These are phyloP conservation scores for Hordeum vulgare DNA, from an alignment of 176 grass and related monocot genomes.

Conservation along the genomic window DNA sequence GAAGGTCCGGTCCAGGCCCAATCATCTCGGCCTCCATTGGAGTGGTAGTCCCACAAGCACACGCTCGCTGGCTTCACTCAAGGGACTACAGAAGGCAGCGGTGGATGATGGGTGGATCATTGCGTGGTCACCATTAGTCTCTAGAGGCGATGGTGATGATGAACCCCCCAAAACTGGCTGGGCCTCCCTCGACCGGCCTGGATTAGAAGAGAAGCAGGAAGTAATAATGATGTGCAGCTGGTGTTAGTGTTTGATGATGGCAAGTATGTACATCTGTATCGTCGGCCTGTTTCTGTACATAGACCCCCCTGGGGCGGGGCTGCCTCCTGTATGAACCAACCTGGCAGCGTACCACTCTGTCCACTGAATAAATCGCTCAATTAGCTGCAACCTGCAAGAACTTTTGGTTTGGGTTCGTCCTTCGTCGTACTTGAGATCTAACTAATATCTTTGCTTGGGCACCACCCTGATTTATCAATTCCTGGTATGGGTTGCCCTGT, in stretches of 20 bases:
- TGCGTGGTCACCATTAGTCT: constrained; percentile 24
- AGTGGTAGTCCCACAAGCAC: constrained; percentile 8
- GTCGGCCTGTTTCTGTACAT: constrained; percentile 27
- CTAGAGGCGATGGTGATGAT: constrained; percentile 19
- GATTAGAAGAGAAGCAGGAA: neutral
- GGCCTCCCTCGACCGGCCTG: constrained; percentile 16
- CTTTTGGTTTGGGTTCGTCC: neutral
- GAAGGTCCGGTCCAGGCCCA: neutral
- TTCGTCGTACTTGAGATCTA: neutral
- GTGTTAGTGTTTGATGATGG: constrained; percentile 27
- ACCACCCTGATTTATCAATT: too few relatives aligned
- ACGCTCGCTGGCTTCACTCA: constrained; percentile 30
- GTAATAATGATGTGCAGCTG: constrained; percentile 8
- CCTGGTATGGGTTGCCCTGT: too few relatives aligned
- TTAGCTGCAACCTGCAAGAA: neutral
- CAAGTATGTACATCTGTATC: constrained; percentile 13
- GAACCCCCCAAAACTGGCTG: constrained; percentile 2
- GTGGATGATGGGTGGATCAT: constrained; percentile 12
- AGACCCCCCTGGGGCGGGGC: neutral
- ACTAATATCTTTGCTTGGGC: too few relatives aligned
- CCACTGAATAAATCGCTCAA: neutral
- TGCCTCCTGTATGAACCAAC: constrained; percentile 15
- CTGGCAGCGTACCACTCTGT: neutral
- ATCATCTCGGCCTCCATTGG: neutral
- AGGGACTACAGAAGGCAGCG: constrained; percentile 17